Evolutionary conservation across 176 grass and related monocot species (phyloP).

Genomic region (Cenchrus americanus): DNA sequence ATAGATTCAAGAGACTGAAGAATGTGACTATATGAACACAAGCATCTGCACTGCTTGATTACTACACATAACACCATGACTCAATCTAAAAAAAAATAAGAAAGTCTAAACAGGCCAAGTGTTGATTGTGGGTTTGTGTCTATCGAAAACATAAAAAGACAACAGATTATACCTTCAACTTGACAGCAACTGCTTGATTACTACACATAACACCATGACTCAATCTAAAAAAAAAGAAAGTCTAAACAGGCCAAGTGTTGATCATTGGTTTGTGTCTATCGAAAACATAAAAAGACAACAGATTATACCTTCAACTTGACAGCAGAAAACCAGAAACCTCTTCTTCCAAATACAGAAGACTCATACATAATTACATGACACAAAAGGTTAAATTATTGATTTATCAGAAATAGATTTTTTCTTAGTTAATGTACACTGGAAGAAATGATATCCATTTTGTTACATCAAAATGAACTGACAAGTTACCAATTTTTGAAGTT

Average conservation of each 20-base stretch:
- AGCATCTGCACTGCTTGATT: background rate
- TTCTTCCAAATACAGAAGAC: background rate
- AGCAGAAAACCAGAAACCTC: background rate
- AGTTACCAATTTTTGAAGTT: background rate
- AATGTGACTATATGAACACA: constrained; percentile 2
- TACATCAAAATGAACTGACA: background rate
- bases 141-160: constrained; percentile 5
- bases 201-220: background rate
- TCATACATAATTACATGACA: background rate
- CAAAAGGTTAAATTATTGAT: background rate
- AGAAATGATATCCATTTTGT: background rate
- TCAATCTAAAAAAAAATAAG: constrained; percentile 1
- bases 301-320: background rate
- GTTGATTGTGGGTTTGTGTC: background rate
- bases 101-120: background rate
- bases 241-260: background rate
- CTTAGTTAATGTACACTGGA: constrained; percentile 12
- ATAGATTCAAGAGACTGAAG: background rate
- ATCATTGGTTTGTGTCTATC: background rate
- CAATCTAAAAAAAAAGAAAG: background rate
- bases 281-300: constrained; percentile 8
- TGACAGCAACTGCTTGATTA: background rate
- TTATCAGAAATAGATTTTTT: background rate
- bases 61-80: background rate
- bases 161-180: background rate